Percentiles rank a stretch among this genome's conserved stretches.
phyloP scores from a whole-genome alignment of 345 rosid genomes.

The Barbarea vulgaris region DNA sequence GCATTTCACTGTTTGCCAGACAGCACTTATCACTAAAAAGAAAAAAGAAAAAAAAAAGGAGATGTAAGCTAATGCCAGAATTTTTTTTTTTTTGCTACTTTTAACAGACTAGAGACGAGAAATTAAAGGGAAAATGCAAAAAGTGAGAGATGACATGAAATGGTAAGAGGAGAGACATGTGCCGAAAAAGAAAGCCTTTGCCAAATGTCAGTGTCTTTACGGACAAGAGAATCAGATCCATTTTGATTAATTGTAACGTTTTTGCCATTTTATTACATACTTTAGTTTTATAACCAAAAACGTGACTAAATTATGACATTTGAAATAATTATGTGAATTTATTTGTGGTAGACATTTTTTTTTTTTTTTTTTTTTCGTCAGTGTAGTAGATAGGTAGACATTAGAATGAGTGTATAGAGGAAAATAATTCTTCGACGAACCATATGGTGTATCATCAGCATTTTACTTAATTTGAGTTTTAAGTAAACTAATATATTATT shows the following conservation, averaged over 20 bases:
- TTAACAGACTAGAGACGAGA: background rate
- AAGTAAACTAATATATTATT: background rate
- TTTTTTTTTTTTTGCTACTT: background rate
- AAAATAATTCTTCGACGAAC: no score
- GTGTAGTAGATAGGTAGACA: no score
- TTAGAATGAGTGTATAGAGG: background rate
- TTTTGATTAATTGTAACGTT: slow-evolving; percentile 1
- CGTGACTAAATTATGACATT: background rate
- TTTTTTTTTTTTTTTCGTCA: no score
- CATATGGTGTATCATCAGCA: background rate
- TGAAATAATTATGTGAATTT: background rate
- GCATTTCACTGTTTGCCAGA: background rate
- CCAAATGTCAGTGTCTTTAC: slow-evolving; percentile 41
- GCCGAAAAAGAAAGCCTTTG: slow-evolving; percentile 11
- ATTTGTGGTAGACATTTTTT: background rate
- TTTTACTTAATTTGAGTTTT: no score
- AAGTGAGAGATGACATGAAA: slow-evolving; percentile 32
- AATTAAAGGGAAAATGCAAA: background rate
- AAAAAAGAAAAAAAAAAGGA: background rate
- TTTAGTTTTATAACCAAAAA: background rate
- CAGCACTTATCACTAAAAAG: background rate
- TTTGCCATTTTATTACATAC: background rate
- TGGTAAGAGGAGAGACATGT: slow-evolving; percentile 35
- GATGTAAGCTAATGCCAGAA: background rate
- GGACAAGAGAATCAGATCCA: slow-evolving; percentile 36